phyloP scores from a whole-genome alignment of 192 early-diverging fungal species.

The Mortierella claussenii region DNA sequence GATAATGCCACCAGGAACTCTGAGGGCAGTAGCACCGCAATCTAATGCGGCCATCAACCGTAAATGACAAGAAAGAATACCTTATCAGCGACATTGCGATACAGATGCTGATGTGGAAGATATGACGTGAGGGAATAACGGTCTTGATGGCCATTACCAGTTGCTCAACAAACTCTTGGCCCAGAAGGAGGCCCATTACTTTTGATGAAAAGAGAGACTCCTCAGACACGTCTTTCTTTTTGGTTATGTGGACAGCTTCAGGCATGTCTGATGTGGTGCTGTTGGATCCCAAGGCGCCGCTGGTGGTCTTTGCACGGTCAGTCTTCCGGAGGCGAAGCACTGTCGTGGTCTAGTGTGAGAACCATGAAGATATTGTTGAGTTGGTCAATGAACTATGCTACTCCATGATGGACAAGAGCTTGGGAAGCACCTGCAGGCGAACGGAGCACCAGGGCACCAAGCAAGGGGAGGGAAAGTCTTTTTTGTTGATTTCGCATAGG shows the following conservation, averaged over 20 bases:
- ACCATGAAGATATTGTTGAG: too few relatives aligned
- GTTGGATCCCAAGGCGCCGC: not conserved
- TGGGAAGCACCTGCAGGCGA: too few relatives aligned
- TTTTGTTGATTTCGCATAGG: too few relatives aligned
- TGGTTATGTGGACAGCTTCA: not conserved
- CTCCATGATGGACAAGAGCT: too few relatives aligned
- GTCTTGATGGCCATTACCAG: constrained; percentile 25
- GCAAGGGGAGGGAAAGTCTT: too few relatives aligned
- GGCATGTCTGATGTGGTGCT: not conserved
- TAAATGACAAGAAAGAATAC: not conserved
- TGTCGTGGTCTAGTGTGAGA: constrained; percentile 25
- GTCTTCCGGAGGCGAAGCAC: constrained; percentile 57
- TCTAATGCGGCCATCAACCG: constrained; percentile 11
- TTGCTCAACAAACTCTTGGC: constrained; percentile 58
- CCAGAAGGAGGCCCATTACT: constrained; percentile 61
- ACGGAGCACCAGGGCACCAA: too few relatives aligned
- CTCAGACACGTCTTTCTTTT: constrained; percentile 9
- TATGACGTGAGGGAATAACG: not conserved
- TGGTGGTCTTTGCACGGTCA: constrained; percentile 1
- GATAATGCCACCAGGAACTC: constrained; percentile 57
- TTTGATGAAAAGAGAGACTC: constrained; percentile 42
- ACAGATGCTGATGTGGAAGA: not conserved
- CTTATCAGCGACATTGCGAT: not conserved
- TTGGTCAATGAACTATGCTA: not conserved
- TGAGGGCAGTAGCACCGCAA: constrained; percentile 35